phyloP scores from a whole-genome alignment of 148 eudicot species.

The Polygonum aviculare region DNA sequence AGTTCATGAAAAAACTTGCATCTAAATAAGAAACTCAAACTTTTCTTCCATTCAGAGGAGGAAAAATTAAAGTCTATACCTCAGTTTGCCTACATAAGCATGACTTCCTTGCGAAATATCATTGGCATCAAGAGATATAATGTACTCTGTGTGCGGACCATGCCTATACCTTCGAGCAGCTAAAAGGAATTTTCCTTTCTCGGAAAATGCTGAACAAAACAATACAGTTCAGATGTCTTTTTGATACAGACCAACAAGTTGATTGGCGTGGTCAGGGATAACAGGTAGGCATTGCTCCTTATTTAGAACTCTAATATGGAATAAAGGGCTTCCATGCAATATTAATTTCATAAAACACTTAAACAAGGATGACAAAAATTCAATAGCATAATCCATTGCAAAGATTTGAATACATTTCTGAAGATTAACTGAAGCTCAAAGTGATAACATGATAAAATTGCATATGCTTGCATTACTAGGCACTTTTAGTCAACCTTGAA shows the following conservation, averaged over 20 bases:
- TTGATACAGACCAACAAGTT: not conserved
- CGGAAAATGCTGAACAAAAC: slow-evolving; percentile 58
- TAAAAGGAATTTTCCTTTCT: slow-evolving; percentile 83
- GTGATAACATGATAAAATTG: not conserved
- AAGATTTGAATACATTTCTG: not conserved
- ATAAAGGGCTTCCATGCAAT: not conserved
- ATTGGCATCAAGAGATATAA: slow-evolving; percentile 73
- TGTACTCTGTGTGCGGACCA: slow-evolving; percentile 74
- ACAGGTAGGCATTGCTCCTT: not conserved
- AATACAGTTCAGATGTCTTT: not conserved
- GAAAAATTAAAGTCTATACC: slow-evolving; percentile 32
- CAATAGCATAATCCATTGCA: not conserved
- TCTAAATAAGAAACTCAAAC: not conserved
- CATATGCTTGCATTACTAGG: not conserved
- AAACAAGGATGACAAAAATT: not conserved
- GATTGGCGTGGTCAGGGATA: not conserved
- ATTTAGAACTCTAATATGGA: not conserved
- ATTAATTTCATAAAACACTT: not conserved
- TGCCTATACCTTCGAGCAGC: slow-evolving; percentile 78
- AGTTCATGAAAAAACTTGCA: not conserved
- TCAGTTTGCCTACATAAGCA: slow-evolving; percentile 86
- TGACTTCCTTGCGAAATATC: slow-evolving; percentile 89
- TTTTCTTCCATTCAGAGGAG: not conserved
- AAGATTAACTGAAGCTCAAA: not conserved
- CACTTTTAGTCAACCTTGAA: not conserved